Conservation (phyloP, 192 early-diverging fungal genomes). For the Backusella macrospora region DNA sequence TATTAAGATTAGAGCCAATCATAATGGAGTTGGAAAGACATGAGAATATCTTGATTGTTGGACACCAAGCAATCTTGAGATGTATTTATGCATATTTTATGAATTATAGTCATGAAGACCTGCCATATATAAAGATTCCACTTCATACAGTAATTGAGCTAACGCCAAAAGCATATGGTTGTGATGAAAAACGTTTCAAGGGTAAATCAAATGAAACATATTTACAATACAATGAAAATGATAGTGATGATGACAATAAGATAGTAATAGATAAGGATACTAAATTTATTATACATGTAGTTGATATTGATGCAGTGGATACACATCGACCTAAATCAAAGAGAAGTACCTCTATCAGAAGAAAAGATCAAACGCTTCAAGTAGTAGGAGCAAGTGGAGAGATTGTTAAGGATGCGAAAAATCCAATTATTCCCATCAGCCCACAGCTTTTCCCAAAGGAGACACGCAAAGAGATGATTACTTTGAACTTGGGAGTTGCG, state of each 20-base stretch:
- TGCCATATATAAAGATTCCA: slow-evolving; percentile 98
- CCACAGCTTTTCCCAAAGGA: slow-evolving; percentile 15
- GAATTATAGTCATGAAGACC: slow-evolving; percentile 88
- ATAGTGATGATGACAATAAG: too few species aligned
- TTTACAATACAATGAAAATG: neutral
- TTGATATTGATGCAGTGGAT: slow-evolving; percentile 97
- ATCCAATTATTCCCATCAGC: slow-evolving; percentile 40
- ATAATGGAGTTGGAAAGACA: slow-evolving; percentile 99
- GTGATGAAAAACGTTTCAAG: slow-evolving; percentile 89
- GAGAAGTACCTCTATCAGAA: neutral
- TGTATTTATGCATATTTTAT: slow-evolving; percentile 98
- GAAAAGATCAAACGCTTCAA: neutral
- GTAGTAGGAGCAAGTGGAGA: slow-evolving; percentile 35
- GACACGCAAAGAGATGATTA: too few species aligned
- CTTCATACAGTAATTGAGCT: slow-evolving; percentile 96
- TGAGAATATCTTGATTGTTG: slow-evolving; percentile 93
- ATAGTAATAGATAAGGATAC: neutral
- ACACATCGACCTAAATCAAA: slow-evolving; percentile 85
- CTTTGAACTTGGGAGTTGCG: too few species aligned
- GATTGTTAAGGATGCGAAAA: slow-evolving; percentile 30
- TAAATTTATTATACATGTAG: slow-evolving; percentile 27
- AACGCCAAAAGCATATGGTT: slow-evolving; percentile 95
- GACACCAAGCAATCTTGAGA: slow-evolving; percentile 96
- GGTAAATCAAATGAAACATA: slow-evolving; percentile 42
- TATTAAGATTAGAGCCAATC: slow-evolving; percentile 93